A percentile compares a stretch with the other conserved stretches of the same genome.
Evolutionary conservation across 2,329 filamentous ascomycete species (phyloP).

Genomic region (Neospermospora avenae): DNA sequence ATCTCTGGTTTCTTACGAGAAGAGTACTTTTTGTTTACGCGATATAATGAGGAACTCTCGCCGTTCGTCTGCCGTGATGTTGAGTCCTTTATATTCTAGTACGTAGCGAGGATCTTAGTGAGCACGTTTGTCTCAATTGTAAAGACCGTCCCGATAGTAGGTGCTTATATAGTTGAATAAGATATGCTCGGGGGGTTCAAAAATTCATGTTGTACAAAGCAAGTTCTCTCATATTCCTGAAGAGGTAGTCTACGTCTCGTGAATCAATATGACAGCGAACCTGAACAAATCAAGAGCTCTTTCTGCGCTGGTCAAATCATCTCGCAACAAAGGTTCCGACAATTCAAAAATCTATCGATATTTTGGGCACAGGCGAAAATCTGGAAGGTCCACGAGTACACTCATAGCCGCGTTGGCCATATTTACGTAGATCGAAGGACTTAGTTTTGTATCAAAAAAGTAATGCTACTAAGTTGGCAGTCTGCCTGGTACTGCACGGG

Average conservation of each 20-base stretch:
- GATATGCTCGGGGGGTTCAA: slow-evolving; percentile 12
- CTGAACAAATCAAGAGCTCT: not conserved
- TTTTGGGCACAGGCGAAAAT: not conserved
- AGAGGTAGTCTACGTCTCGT: slow-evolving; percentile 5
- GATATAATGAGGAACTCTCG: slow-evolving; percentile 5
- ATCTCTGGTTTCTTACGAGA: not conserved
- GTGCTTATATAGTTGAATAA: slow-evolving; percentile 10
- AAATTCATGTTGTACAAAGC: slow-evolving; percentile 17
- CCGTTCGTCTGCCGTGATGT: slow-evolving; percentile 12
- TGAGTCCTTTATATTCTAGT: not conserved
- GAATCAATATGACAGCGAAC: not conserved
- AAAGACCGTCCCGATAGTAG: not conserved
- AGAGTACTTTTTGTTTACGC: not conserved
- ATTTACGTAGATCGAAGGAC: not conserved
- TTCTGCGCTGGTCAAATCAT: not conserved
- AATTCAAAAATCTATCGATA: not conserved
- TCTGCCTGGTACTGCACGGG: not conserved
- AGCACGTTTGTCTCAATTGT: not conserved
- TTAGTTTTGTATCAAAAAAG: not conserved
- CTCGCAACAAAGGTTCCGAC: not conserved
- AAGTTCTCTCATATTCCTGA: slow-evolving; percentile 5
- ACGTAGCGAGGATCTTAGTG: slow-evolving; percentile 3
- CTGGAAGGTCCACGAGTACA: not conserved
- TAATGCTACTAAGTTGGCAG: not conserved
- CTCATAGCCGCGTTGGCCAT: not conserved